phyloP scores from a whole-genome alignment of 2,329 filamentous ascomycete species.

The Myriosclerotinia scirpicola region DNA sequence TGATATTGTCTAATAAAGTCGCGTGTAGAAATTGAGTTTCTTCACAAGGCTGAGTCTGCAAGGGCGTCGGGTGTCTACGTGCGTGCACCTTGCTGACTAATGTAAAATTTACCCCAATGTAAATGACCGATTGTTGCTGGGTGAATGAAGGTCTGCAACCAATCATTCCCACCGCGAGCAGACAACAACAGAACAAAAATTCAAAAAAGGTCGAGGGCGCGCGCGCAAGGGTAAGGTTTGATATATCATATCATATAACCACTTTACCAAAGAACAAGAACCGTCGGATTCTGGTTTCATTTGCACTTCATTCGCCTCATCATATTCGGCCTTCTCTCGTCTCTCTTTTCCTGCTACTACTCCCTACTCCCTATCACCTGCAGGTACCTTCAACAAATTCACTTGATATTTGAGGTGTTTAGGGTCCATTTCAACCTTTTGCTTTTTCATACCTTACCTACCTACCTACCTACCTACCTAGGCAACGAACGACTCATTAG shows the following conservation, averaged over 20 bases:
- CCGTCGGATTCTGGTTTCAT: neutral
- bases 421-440: constrained; percentile 15
- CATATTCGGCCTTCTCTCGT: neutral
- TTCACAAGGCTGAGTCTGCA: constrained; percentile 21
- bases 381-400: neutral
- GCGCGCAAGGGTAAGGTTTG: constrained; percentile 11
- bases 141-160: constrained; percentile 22
- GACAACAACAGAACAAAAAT: constrained; percentile 21
- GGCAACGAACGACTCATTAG: neutral
- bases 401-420: constrained; percentile 10
- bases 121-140: constrained; percentile 22
- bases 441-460: neutral
- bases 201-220: neutral
- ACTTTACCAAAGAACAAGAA: neutral
- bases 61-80: neutral
- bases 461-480: too few species aligned
- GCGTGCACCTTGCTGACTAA: constrained; percentile 15
- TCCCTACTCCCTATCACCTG: neutral
- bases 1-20: neutral
- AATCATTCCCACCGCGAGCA: constrained; percentile 19
- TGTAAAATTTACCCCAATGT: neutral
- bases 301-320: constrained; percentile 2
- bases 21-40: constrained; percentile 3
- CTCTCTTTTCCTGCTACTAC: neutral
- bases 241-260: neutral